Conservation (phyloP, 2,329 filamentous ascomycete genomes). For the Cladosporium sphaerospermum region DNA sequence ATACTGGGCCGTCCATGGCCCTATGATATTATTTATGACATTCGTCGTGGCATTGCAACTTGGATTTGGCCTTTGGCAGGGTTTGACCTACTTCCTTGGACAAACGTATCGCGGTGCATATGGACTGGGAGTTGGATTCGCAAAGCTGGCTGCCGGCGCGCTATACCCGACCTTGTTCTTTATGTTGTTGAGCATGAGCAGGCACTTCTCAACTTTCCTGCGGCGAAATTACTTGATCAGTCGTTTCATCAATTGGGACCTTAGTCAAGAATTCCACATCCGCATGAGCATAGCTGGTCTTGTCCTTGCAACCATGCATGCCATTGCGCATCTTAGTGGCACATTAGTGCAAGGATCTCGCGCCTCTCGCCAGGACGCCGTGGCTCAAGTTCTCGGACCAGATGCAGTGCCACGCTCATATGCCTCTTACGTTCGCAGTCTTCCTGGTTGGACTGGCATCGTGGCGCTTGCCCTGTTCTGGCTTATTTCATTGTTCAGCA, state of each 20-base stretch:
- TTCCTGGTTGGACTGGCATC: slow-evolving; percentile 49
- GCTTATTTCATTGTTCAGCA: slow-evolving; percentile 42
- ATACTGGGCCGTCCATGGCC: slow-evolving; percentile 52
- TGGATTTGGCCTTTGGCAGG: slow-evolving; percentile 51
- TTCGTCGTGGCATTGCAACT: slow-evolving; percentile 45
- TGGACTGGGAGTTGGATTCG: slow-evolving; percentile 51
- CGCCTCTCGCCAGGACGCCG: slow-evolving; percentile 38
- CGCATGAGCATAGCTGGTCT: slow-evolving; percentile 48
- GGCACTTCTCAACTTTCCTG: slow-evolving; percentile 50
- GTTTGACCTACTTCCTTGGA: slow-evolving; percentile 45
- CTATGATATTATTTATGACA: slow-evolving; percentile 45
- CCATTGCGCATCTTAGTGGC: slow-evolving; percentile 49
- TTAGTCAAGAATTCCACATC: slow-evolving; percentile 51
- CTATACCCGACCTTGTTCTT: slow-evolving; percentile 56
- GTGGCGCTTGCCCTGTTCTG: slow-evolving; percentile 47
- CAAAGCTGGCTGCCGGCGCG: slow-evolving; percentile 50
- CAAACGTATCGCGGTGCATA: slow-evolving; percentile 44
- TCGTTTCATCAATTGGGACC: slow-evolving; percentile 53
- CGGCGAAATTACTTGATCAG: slow-evolving; percentile 48
- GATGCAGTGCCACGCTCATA: slow-evolving; percentile 42
- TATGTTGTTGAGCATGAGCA: slow-evolving; percentile 52
- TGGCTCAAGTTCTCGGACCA: slow-evolving; percentile 41
- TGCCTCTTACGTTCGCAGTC: slow-evolving; percentile 39
- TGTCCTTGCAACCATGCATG: slow-evolving; percentile 47
- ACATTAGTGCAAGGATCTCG: slow-evolving; percentile 48